Base-by-base conservation (phyloP, 306 rosid species). In the Prunus mira region DNA sequence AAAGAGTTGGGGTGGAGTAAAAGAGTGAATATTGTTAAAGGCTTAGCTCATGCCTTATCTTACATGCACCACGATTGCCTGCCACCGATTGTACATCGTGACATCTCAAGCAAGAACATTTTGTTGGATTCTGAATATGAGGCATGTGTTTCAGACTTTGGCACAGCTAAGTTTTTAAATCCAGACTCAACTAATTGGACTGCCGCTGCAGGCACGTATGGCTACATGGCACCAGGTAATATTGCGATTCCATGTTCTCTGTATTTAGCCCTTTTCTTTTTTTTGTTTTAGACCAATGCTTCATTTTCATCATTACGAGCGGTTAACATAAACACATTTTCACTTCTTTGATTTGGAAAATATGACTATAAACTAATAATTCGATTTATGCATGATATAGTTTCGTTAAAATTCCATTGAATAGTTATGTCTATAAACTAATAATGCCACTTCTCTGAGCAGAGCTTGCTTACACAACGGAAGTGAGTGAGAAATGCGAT, bases 21-120 rank as follows among this genome's bases (percentile, higher is more conserved):
- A 61, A 67, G 76, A 50, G 65, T 74, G 9, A 57, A 74, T 47
- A 34, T 80, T 66, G 57, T 60, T 10, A 60, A 60, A 50, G 50
- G 71, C 1, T 57, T 74, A 12, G 70, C 71, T 2, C 54, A 74
- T 25, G 83, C 83, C 46, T 67, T 80, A 27, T 25, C 56, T 12
- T 80, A 80, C 14, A 47, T 80, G 83, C 83, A 80, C 51, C 66
- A 80, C 3, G 75, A 74, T 38, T 67, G 79, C 6, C 2, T 76
- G 30, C 73, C 54, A 27, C 69, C 74, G 4, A 79, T 73, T 67
- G 69, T 80, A 3, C 75, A 73, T 30, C 49, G 75, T 9, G 75
- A 73, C 74, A 56, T 73, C 30, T 57, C 78, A 13, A 80, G 76
- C 72, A 58, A 74, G 49, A 80, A 80, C 38, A 6, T 80, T 50